Evolutionary conservation across 1,284 basidiomycete species (phyloP).

Genomic region (Cryptococcus sp.): DNA sequence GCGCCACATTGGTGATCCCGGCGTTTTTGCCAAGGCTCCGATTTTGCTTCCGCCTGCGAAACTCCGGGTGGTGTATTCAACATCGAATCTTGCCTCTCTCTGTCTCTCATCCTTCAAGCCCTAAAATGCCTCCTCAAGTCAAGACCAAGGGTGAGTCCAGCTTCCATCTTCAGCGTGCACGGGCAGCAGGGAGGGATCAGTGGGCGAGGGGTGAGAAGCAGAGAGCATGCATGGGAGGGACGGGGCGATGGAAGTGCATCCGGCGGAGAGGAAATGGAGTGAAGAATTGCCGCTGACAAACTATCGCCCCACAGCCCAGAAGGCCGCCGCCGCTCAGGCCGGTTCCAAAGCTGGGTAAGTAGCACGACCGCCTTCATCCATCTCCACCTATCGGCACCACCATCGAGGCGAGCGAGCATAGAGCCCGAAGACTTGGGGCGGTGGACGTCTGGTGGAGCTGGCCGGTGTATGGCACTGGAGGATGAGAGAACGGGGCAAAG

Average conservation of each 20-base stretch:
- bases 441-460: background rate
- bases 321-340: conserved; percentile 51
- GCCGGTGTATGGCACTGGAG: background rate
- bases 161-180: too few species aligned
- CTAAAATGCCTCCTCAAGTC: conserved; percentile 45
- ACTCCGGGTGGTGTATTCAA: background rate
- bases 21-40: too few species aligned
- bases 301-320: conserved; percentile 34
- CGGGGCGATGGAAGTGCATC: background rate
- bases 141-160: conserved; percentile 39
- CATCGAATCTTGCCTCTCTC: conserved; percentile 1
- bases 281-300: conserved; percentile 1
- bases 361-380: background rate
- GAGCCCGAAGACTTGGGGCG: background rate
- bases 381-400: background rate
- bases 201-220: too few species aligned
- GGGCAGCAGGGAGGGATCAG: too few species aligned
- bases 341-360: conserved; percentile 52
- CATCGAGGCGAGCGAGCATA: background rate
- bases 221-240: too few species aligned
- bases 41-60: too few species aligned
- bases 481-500: background rate
- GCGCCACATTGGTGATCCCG: too few species aligned
- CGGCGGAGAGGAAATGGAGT: background rate
- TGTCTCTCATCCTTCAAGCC: conserved; percentile 7